Conservation (phyloP, 257 asterid species). For the Solanum tarapatanum region DNA sequence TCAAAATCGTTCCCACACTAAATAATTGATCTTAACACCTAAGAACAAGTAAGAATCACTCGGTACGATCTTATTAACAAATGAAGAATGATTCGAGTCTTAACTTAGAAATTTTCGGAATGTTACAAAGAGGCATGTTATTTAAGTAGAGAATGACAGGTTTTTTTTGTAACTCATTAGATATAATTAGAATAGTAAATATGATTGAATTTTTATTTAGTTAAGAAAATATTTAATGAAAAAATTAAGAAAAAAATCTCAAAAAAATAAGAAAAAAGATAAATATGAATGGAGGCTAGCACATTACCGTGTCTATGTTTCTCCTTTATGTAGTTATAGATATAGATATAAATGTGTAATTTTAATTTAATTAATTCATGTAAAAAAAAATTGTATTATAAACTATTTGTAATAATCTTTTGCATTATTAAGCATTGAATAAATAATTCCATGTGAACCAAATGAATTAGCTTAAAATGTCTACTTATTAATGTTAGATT, state of each 20-base stretch:
- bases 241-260: neutral
- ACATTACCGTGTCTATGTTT: neutral
- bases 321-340: neutral
- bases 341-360: neutral
- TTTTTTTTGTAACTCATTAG: neutral
- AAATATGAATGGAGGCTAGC: neutral
- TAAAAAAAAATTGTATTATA: neutral
- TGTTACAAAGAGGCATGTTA: neutral
- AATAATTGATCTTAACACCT: neutral
- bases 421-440: neutral
- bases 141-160: neutral
- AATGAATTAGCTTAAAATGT: neutral
- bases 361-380: neutral
- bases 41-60: neutral
- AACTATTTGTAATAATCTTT: neutral
- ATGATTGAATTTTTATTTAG: neutral
- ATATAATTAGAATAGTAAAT: neutral
- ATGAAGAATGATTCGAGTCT: neutral
- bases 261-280: too few relatives aligned
- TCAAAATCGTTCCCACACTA: neutral
- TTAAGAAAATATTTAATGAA: too few relatives aligned
- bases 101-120: too few relatives aligned
- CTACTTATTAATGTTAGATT: neutral
- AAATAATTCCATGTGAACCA: neutral
- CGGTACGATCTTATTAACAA: neutral